A percentile compares a stretch with the other conserved stretches of the same genome.
Conservation (phyloP, 305 asterid genomes). For the Ilex paraguariensis region DNA sequence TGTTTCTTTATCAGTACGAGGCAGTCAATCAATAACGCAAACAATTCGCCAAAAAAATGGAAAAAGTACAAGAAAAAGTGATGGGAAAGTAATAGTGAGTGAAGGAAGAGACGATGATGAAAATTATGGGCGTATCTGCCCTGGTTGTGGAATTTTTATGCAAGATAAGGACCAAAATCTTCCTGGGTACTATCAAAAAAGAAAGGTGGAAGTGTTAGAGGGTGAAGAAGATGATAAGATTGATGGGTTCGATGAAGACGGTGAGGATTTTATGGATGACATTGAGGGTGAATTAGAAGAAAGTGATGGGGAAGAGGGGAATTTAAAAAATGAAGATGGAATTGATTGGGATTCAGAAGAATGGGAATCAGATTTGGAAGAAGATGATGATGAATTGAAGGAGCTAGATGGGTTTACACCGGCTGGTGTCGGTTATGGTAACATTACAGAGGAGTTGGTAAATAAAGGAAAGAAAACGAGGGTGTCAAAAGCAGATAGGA, state of each 20-base stretch:
- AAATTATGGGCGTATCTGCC: conserved; percentile 60
- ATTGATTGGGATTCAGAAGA: conserved; percentile 54
- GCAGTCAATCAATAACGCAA: conserved; percentile 30
- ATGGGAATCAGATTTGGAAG: conserved; percentile 50
- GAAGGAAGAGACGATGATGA: conserved; percentile 87
- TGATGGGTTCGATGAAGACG: conserved; percentile 31
- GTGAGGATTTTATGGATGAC: conserved; percentile 21
- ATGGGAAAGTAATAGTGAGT: conserved; percentile 51
- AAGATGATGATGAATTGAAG: conserved; percentile 41
- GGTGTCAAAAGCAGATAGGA: conserved; percentile 75
- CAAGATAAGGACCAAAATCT: conserved; percentile 75
- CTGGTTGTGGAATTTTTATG: conserved; percentile 97
- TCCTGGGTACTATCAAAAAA: conserved; percentile 69
- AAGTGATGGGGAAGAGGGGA: conserved; percentile 18
- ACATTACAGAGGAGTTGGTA: conserved; percentile 66
- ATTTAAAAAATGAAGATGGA: conserved; percentile 25
- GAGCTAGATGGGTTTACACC: conserved; percentile 82
- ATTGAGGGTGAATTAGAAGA: conserved; percentile 35
- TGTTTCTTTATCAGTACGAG: conserved; percentile 20
- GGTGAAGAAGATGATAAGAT: conserved; percentile 25
- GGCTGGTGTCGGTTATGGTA: conserved; percentile 85
- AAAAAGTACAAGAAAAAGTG: conserved; percentile 36
- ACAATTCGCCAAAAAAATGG: conserved; percentile 25
- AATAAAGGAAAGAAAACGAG: conserved; percentile 50
- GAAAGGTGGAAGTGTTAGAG: conserved; percentile 29